phyloP scores from a whole-genome alignment of 2,329 filamentous ascomycete genomes.

The Neoarthrinium moseri region DNA sequence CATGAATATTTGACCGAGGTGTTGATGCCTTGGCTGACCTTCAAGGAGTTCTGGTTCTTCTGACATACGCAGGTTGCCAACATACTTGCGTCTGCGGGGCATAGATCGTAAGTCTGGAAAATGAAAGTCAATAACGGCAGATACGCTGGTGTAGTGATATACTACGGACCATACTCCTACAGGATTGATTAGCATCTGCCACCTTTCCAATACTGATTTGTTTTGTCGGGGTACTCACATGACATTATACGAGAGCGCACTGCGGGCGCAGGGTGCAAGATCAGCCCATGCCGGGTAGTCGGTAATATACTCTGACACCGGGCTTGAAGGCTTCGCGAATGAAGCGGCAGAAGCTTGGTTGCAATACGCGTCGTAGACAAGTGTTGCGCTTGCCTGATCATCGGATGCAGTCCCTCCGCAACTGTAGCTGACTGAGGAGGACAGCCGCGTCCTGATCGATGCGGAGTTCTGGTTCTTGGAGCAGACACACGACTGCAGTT shows the following conservation, averaged over 20 bases:
- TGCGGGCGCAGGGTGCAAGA: conserved; percentile 42
- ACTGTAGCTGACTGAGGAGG: conserved; percentile 35
- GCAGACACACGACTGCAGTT: conserved; percentile 53
- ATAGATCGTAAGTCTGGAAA: conserved; percentile 31
- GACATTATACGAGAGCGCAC: conserved; percentile 37
- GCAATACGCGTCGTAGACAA: conserved; percentile 48
- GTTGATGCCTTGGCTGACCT: conserved; percentile 41
- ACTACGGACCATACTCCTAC: conserved; percentile 32
- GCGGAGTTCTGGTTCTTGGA: conserved; percentile 41
- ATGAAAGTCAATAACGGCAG: too few relatives aligned
- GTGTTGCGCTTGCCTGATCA: conserved; percentile 45
- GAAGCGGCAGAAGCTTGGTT: conserved; percentile 35
- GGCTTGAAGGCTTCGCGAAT: conserved; percentile 42
- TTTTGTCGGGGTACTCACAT: conserved; percentile 24
- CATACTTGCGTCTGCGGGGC: conserved; percentile 36
- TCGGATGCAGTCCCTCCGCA: conserved; percentile 47
- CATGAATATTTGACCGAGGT: conserved; percentile 42
- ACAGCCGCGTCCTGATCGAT: conserved; percentile 37
- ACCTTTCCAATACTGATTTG: background rate
- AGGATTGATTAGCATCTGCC: conserved; percentile 3
- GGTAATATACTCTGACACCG: conserved; percentile 47
- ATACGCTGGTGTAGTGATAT: too few relatives aligned
- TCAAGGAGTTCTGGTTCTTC: conserved; percentile 47
- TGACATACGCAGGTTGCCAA: conserved; percentile 51
- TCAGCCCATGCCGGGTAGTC: conserved; percentile 43